Conservation (phyloP, 1,139 yeast species). For the Yamadazyma conglobata region DNA sequence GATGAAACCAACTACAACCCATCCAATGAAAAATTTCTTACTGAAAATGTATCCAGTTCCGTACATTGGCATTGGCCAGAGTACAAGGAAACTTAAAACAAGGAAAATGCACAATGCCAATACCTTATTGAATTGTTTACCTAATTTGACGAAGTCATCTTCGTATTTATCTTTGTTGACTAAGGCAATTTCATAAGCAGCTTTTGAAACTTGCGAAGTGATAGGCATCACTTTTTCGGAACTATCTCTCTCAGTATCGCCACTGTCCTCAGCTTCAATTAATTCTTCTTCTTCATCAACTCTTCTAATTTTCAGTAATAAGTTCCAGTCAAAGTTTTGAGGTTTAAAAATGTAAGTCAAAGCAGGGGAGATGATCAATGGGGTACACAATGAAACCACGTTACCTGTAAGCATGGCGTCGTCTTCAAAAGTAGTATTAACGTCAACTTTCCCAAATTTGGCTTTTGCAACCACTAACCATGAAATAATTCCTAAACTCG, state of each 20-base stretch:
- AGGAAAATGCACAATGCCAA: conserved; percentile 52
- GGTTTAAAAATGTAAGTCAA: conserved; percentile 62
- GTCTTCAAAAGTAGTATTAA: conserved; percentile 68
- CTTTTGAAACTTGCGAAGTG: conserved; percentile 32
- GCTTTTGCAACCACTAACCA: conserved; percentile 64
- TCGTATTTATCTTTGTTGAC: conserved; percentile 32
- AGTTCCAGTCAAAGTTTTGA: conserved; percentile 71
- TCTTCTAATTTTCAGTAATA: conserved; percentile 52
- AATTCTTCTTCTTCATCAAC: conserved; percentile 65
- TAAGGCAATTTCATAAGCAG: conserved; percentile 44
- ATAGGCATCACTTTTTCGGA: conserved; percentile 27
- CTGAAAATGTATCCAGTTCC: conserved; percentile 72
- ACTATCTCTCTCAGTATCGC: conserved; percentile 8
- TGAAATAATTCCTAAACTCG: conserved; percentile 57
- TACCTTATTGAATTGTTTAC: conserved; percentile 53
- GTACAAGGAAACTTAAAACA: conserved; percentile 56
- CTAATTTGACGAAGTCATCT: conserved; percentile 37
- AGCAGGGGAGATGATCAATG: conserved; percentile 64
- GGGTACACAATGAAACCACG: conserved; percentile 74
- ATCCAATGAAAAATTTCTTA: conserved; percentile 72
- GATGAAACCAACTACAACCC: conserved; percentile 72
- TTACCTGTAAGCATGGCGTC: conserved; percentile 86
- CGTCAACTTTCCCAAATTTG: conserved; percentile 50
- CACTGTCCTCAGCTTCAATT: conserved; percentile 30
- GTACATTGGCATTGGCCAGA: conserved; percentile 92